Conservation (phyloP, 164 flowering plant species). For the Warburgia ugandensis region DNA sequence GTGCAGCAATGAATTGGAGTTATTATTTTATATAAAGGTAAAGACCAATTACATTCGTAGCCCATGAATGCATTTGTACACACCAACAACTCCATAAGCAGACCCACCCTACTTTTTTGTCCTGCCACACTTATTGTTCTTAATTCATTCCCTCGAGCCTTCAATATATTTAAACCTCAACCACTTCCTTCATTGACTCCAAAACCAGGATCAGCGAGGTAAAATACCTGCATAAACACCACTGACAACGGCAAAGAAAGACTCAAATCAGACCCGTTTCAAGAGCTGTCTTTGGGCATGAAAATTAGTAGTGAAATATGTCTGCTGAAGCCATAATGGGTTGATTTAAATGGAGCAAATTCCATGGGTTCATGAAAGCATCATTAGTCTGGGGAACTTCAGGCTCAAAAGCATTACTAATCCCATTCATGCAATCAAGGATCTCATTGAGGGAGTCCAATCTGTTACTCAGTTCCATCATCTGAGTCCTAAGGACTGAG, state of each 20-base stretch:
- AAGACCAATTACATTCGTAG: neutral
- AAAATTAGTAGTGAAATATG: constrained; percentile 8
- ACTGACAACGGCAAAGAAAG: too few species aligned
- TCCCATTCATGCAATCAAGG: constrained; percentile 22
- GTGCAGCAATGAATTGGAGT: constrained; percentile 1
- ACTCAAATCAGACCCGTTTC: too few species aligned
- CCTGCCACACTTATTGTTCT: too few species aligned
- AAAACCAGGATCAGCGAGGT: too few species aligned
- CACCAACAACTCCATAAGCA: too few species aligned
- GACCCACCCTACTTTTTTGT: too few species aligned
- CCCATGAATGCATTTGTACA: constrained; percentile 9
- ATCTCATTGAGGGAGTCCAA: constrained; percentile 62
- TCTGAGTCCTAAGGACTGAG: constrained; percentile 58
- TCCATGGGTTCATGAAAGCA: constrained; percentile 28
- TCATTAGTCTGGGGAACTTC: constrained; percentile 10
- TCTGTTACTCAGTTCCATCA: constrained; percentile 54
- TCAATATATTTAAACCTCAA: too few species aligned
- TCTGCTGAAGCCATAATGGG: constrained; percentile 15
- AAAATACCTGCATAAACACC: too few species aligned
- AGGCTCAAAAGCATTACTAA: constrained; percentile 2
- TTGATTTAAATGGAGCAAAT: constrained; percentile 14
- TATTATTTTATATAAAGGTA: constrained; percentile 8
- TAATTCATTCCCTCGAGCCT: too few species aligned
- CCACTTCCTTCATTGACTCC: too few species aligned
- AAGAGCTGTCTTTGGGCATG: too few species aligned